phyloP scores from a whole-genome alignment of 176 grass and related monocot species.

The Avena atlantica region DNA sequence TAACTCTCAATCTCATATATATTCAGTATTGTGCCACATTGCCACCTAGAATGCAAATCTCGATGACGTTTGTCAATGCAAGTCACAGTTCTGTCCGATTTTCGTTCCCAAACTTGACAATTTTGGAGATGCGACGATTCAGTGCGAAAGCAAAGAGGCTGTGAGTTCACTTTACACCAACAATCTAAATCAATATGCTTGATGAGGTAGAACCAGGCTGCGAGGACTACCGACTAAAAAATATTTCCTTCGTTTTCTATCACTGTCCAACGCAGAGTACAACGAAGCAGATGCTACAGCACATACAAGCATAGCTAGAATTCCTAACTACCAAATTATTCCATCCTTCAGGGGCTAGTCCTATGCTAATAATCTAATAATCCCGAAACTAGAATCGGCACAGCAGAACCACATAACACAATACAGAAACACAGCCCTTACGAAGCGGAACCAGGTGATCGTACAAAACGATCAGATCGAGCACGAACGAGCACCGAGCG shows the following conservation, averaged over 20 bases:
- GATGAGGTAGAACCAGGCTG: neutral
- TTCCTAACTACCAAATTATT: neutral
- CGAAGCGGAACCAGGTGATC: neutral
- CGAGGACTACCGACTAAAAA: too few relatives aligned
- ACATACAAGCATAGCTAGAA: neutral
- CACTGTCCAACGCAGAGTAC: neutral
- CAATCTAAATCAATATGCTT: neutral
- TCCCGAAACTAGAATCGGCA: neutral
- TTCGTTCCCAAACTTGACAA: neutral
- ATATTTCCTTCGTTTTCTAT: neutral
- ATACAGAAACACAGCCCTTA: neutral
- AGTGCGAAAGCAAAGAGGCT: neutral
- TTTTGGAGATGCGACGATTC: neutral
- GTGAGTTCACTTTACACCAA: neutral
- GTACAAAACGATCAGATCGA: slow-evolving; percentile 1
- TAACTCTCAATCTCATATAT: neutral
- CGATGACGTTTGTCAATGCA: neutral
- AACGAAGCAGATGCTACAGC: neutral
- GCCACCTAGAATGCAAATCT: neutral
- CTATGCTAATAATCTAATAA: neutral
- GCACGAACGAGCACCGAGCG: neutral
- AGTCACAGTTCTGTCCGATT: neutral
- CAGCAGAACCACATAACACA: neutral
- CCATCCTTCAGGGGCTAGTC: neutral
- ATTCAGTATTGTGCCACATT: neutral